Percentiles rank a stretch among this genome's conserved stretches.
phyloP scores from a whole-genome alignment of 192 early-diverging fungal genomes.

The Podila epicladia region DNA sequence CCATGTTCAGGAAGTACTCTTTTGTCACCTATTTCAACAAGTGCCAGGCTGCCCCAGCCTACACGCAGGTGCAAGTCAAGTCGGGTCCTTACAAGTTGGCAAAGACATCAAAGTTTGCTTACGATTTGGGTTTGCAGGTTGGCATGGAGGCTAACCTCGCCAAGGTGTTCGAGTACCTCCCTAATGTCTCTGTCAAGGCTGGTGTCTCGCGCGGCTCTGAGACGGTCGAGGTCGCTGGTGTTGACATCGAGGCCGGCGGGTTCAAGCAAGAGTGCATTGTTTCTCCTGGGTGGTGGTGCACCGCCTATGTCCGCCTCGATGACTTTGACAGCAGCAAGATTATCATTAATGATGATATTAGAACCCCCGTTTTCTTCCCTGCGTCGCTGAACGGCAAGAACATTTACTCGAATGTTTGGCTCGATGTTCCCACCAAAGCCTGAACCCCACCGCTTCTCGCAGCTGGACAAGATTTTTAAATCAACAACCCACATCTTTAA shows the following conservation, averaged over 20 bases:
- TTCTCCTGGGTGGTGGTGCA: slow-evolving; percentile 20
- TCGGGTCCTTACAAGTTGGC: slow-evolving; percentile 15
- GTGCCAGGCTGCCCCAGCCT: not conserved
- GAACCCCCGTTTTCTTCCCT: slow-evolving; percentile 8
- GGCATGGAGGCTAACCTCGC: slow-evolving; percentile 22
- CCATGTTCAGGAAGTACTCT: slow-evolving; percentile 10
- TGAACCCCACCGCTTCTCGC: too few relatives aligned
- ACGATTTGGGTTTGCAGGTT: slow-evolving; percentile 12
- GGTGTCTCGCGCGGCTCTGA: slow-evolving; percentile 10
- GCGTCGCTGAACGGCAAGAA: slow-evolving; percentile 18
- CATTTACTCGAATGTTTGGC: slow-evolving; percentile 11
- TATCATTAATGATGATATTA: slow-evolving; percentile 5
- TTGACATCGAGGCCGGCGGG: slow-evolving; percentile 4
- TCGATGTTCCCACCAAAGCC: not conserved
- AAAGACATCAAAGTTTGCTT: slow-evolving; percentile 17
- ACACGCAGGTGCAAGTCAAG: slow-evolving; percentile 16
- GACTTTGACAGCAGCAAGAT: slow-evolving; percentile 7
- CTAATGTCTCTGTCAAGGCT: slow-evolving; percentile 14
- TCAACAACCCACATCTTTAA: too few relatives aligned
- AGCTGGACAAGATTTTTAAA: too few relatives aligned
- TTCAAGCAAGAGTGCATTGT: slow-evolving; percentile 14
- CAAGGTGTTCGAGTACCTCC: slow-evolving; percentile 15
- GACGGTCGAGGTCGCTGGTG: slow-evolving; percentile 5
- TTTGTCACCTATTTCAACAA: slow-evolving; percentile 16
- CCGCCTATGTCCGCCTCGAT: slow-evolving; percentile 10